Evolutionary conservation across 2,329 filamentous ascomycete species (phyloP).

Genomic region (Zasmidium citrigriseum): DNA sequence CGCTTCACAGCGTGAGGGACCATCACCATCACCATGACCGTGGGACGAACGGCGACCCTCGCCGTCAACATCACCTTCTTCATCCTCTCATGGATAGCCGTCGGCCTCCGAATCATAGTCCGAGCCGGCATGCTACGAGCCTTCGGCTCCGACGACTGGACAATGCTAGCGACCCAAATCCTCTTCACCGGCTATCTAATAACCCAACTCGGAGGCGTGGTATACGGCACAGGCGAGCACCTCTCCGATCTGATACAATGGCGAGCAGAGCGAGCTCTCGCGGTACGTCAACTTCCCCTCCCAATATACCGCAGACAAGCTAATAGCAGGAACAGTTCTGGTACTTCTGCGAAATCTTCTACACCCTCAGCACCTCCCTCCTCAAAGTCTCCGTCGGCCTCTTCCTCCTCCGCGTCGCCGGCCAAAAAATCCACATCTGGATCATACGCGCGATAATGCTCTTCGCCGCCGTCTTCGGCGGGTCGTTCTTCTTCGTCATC

Average conservation of each 20-base stretch:
- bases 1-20: too few relatives aligned
- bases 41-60: conserved; percentile 10
- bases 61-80: conserved; percentile 38
- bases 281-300: conserved; percentile 7
- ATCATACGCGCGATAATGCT: conserved; percentile 51
- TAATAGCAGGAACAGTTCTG: conserved; percentile 41
- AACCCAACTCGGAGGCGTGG: conserved; percentile 41
- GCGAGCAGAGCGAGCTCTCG: conserved; percentile 24
- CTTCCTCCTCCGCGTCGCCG: conserved; percentile 56
- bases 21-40: neutral
- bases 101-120: conserved; percentile 41
- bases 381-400: conserved; percentile 56
- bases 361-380: conserved; percentile 50
- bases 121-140: conserved; percentile 38
- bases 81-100: conserved; percentile 39
- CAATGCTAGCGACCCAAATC: conserved; percentile 40
- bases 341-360: conserved; percentile 60
- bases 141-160: conserved; percentile 45
- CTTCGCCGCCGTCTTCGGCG: conserved; percentile 47
- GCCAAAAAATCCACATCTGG: conserved; percentile 46
- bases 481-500: conserved; percentile 53
- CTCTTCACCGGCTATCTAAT: conserved; percentile 44
- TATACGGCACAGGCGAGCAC: conserved; percentile 43
- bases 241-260: conserved; percentile 33
- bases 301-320: neutral